These are phyloP conservation scores for Chionographis japonica DNA, from an alignment of 106 monocot genomes.

Conservation along the genomic window DNA sequence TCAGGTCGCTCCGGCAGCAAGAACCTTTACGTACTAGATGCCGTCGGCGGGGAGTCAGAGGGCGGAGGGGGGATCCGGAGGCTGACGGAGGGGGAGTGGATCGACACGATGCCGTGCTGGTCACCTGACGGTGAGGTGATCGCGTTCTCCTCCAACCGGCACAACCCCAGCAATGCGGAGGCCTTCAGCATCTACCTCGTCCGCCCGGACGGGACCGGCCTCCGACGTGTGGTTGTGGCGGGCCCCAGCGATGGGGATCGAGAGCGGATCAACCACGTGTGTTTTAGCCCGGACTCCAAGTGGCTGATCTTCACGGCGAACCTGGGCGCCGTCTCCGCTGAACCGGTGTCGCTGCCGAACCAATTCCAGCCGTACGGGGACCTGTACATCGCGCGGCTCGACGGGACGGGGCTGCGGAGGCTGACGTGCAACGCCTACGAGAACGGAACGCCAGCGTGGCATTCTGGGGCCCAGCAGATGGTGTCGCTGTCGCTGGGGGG, in stretches of 20 bases:
- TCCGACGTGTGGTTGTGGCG: slow-evolving; percentile 43
- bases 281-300: slow-evolving; percentile 58
- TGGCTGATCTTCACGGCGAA: slow-evolving; percentile 61
- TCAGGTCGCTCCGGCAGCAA: slow-evolving; percentile 78
- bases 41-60: slow-evolving; percentile 39
- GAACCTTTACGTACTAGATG: slow-evolving; percentile 82
- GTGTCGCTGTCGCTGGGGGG: slow-evolving; percentile 22
- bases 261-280: slow-evolving; percentile 83
- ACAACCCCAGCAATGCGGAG: slow-evolving; percentile 35
- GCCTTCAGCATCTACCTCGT: slow-evolving; percentile 60
- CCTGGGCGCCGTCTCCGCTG: slow-evolving; percentile 49
- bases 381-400: slow-evolving; percentile 45
- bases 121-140: slow-evolving; percentile 75
- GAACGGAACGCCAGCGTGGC: slow-evolving; percentile 89
- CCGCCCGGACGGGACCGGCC: slow-evolving; percentile 53
- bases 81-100: slow-evolving; percentile 76
- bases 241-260: slow-evolving; percentile 33
- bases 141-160: slow-evolving; percentile 89
- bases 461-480: slow-evolving; percentile 5
- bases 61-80: slow-evolving; percentile 32
- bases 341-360: slow-evolving; percentile 64
- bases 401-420: slow-evolving; percentile 52
- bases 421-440: slow-evolving; percentile 74
- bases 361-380: slow-evolving; percentile 94
- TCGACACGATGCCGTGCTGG: slow-evolving; percentile 96